Conservation (phyloP, 2,329 filamentous ascomycete species). For the Apiospora pterosperma region DNA sequence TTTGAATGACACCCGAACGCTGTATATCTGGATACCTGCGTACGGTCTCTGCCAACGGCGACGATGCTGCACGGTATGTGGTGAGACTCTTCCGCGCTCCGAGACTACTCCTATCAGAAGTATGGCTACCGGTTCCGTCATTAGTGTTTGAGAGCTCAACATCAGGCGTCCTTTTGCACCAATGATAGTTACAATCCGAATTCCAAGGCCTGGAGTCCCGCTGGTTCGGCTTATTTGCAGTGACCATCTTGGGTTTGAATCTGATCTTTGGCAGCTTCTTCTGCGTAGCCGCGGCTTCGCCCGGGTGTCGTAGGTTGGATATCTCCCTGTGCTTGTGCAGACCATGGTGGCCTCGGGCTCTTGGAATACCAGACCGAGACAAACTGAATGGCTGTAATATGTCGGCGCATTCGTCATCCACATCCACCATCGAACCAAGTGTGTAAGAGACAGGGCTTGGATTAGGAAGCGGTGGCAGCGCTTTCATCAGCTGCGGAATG, state of each 20-base stretch:
- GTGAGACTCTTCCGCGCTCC: conserved; percentile 20
- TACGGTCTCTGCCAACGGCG: conserved; percentile 17
- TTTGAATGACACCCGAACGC: conserved; percentile 11
- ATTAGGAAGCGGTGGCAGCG: conserved; percentile 41
- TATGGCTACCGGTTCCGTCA: not conserved
- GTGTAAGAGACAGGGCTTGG: conserved; percentile 12
- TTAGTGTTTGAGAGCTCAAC: conserved; percentile 6
- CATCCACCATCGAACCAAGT: conserved; percentile 15
- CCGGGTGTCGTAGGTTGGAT: not conserved
- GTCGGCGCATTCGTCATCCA: conserved; percentile 13
- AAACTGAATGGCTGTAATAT: conserved; percentile 25
- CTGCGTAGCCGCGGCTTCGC: conserved; percentile 8
- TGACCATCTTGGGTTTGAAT: conserved; percentile 19
- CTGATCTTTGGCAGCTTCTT: conserved; percentile 22
- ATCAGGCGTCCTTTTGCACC: conserved; percentile 8
- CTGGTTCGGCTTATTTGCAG: conserved; percentile 9
- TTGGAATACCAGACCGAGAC: conserved; percentile 6
- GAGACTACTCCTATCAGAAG: conserved; percentile 18
- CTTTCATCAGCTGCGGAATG: conserved; percentile 51
- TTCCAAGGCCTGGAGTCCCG: conserved; percentile 9
- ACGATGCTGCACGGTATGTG: not conserved
- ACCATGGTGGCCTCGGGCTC: not conserved
- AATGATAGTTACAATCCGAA: conserved; percentile 10
- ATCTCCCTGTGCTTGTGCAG: not conserved
- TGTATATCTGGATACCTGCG: conserved; percentile 16